These are phyloP conservation scores for Amanita muscaria DNA, from an alignment of 768 basidiomycete species.

Conservation along the genomic window DNA sequence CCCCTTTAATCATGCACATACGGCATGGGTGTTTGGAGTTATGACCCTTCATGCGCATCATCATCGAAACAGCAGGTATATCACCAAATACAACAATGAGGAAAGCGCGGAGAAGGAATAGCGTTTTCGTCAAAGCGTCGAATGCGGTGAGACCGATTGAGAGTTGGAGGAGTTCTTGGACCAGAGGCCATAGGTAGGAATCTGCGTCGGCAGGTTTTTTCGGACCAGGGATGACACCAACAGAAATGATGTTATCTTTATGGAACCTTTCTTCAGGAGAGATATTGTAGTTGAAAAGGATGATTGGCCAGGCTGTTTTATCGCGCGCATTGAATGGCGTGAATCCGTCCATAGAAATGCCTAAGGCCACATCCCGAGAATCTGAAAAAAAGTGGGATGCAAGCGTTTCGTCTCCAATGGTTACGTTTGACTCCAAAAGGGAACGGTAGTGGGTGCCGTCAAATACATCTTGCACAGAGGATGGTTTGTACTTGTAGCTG, in stretches of 20 bases:
- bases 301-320: constrained; percentile 28
- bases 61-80: constrained; percentile 18
- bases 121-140: constrained; percentile 11
- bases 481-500: constrained; percentile 21
- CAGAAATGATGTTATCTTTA: constrained; percentile 24
- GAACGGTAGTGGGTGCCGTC: constrained; percentile 17
- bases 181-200: constrained; percentile 34
- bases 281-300: constrained; percentile 29
- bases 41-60: constrained; percentile 28
- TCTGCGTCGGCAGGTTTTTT: no score
- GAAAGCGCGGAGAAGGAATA: constrained; percentile 21
- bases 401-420: not conserved
- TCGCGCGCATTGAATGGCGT: not conserved
- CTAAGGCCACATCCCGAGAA: no score
- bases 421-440: constrained; percentile 14
- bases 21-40: constrained; percentile 27
- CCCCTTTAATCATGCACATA: constrained; percentile 22
- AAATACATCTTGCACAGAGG: constrained; percentile 24
- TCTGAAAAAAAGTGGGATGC: not conserved
- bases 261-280: constrained; percentile 25
- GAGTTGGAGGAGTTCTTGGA: constrained; percentile 28
- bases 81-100: constrained; percentile 22
- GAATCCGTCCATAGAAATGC: not conserved
- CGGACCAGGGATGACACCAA: constrained; percentile 40
- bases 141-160: constrained; percentile 29